Conservation (phyloP, 129 eudicot species). For the Centaurea solstitialis region DNA sequence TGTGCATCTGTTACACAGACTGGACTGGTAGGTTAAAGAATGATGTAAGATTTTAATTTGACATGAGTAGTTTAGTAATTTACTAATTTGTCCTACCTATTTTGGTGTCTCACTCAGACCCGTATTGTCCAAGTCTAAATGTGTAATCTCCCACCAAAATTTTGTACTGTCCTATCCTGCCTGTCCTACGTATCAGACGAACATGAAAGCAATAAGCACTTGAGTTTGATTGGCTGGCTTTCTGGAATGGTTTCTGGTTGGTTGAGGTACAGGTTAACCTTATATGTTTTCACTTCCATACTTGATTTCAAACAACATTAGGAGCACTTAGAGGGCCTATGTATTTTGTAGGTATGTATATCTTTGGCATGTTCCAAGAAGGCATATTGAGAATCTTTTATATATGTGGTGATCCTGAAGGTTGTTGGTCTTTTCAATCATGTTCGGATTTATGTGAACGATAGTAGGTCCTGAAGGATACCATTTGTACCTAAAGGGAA, state of each 20-base stretch:
- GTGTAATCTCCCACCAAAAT: background rate
- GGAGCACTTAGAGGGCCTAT: background rate
- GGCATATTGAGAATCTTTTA: background rate
- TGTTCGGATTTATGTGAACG: constrained; percentile 2
- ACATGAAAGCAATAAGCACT: background rate
- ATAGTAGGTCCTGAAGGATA: constrained; percentile 3
- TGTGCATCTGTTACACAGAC: background rate
- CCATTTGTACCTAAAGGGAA: constrained; percentile 11
- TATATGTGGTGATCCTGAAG: constrained; percentile 13
- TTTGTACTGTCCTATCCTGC: background rate
- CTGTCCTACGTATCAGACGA: background rate
- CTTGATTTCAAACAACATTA: background rate
- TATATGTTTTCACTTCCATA: background rate
- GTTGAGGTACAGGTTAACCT: background rate
- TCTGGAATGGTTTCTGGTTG: background rate
- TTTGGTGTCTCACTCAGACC: background rate
- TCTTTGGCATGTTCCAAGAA: background rate
- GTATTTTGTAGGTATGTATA: background rate
- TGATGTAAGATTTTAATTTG: too few species aligned
- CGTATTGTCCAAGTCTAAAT: background rate
- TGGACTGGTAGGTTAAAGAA: background rate
- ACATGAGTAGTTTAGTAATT: background rate
- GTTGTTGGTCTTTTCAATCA: background rate
- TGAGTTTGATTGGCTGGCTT: background rate
- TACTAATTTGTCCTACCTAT: background rate